Base-by-base conservation (phyloP, 2,329 filamentous ascomycete species). In the Ophiocordyceps robertsii region DNA sequence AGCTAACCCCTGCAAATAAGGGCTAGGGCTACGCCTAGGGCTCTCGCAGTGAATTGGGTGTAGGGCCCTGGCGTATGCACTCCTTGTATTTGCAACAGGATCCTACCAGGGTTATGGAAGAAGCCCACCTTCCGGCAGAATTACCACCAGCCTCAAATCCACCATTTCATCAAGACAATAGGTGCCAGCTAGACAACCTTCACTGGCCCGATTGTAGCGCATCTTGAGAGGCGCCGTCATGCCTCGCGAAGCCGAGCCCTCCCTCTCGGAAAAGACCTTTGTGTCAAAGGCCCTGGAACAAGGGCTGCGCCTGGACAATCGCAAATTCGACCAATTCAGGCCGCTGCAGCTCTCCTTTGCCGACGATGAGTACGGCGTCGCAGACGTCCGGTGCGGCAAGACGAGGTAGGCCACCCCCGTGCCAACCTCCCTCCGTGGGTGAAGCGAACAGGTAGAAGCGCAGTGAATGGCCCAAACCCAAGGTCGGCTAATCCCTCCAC, bases 161-260 rank as follows among this genome's bases (percentile, higher is more conserved):
- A 36, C 7, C 12, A 17, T 16, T 17, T 36, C 37, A 43, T 43
- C 41, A 6, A 31, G 30, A 47, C 9, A 9, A 6, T 9, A 24
- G 7, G 24, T 7, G 24, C 24, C 4, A 7, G 2, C 6, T 9
- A 3, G 24, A 32, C 6, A 6, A 32, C 6, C 31, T 32, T 13
- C 31, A 13, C 12, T 17, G 33, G 33, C 33, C 33, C 14, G 19
- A 10, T 36, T 16, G 33, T 7, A 17, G n/a, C 13, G 31, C 31
- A 33, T 33, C 31, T 16, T 16, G 17, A n/a, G 9, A 36, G n/a
- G 33, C 33, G 33, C 50, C 39, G 71, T 50, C 49, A 96, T 96
- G 90, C 90, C 90, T 58, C 83, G 85, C 64, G 89, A 95, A 81
- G 79, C 82, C 46, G 85, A 93, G 53, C 85, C 90, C 43, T 95